Evolutionary conservation across 305 asterid genomes (phyloP), one percentile per base, ranked within the genome.

Genomic region (Solanum hybrid): DNA sequence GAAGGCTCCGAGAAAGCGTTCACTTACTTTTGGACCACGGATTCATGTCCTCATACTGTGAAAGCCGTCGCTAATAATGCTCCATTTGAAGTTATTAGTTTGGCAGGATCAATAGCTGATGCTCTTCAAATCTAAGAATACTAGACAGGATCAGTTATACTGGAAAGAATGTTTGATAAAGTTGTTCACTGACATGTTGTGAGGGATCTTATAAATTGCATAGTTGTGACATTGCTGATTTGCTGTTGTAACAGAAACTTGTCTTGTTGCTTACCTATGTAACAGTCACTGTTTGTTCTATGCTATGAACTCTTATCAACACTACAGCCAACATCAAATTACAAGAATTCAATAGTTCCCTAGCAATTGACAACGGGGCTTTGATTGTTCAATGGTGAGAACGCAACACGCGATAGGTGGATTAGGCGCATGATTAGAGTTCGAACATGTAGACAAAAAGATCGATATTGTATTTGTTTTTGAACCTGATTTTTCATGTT

Each of bases 11-110:
- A 82, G 91, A 94, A 93, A 89, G 99, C 96, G 5, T 96, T 97
- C 91, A 45, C 97, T 61, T 94, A 96, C 93, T 97, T 97, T 87
- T 97, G 99, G 99, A 95, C 95, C 90, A 97, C 97, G 1, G 99
- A 97, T 92, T 97, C 99, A 1, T 97, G 99, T 90, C 97, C 99
- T 20, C 90, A 6, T 4, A 97, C 99, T 7, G 99, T 97, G 89
- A 93, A 95, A 87, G 94, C 96, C 85, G 92, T 97, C 14, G 92
- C 93, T 31, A 84, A 92, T 29, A 92, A 92, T 92, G 94, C 97
- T 88, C 99, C 99, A 10, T 97, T 97, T 76, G 98, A 97, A 90
- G 96, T 97, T 87, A 68, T 97, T 90, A 96, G 98, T 88, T 99
- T 97, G 79, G 99, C 99, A 1, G 97, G 96, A 87, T 96, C 99